phyloP scores from a whole-genome alignment of 371 early-diverging fungal species.

The Mortierella polycephala region DNA sequence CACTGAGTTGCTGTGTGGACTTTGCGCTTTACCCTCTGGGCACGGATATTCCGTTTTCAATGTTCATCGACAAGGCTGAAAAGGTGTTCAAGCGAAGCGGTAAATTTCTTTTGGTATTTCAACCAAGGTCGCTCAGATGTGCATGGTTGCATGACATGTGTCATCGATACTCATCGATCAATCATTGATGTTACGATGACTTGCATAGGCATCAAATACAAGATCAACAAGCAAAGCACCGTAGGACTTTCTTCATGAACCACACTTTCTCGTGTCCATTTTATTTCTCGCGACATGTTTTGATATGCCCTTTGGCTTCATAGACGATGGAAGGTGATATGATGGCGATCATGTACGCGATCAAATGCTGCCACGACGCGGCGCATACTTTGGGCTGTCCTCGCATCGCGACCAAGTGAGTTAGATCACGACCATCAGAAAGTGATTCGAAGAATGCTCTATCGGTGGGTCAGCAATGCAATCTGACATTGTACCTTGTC shows the following conservation, averaged over 20 bases:
- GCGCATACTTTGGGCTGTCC: slow-evolving; percentile 15
- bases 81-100: slow-evolving; percentile 16
- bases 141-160: no score
- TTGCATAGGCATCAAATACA: slow-evolving; percentile 14
- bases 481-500: not conserved
- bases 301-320: not conserved
- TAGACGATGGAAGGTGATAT: slow-evolving; percentile 14
- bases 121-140: not conserved
- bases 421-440: no score
- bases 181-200: not conserved
- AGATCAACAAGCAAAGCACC: slow-evolving; percentile 18
- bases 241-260: not conserved
- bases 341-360: slow-evolving; percentile 20
- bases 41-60: not conserved
- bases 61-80: slow-evolving; percentile 17
- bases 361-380: slow-evolving; percentile 23
- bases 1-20: slow-evolving; percentile 13
- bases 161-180: not conserved
- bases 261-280: not conserved
- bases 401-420: slow-evolving; percentile 21
- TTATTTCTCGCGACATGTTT: not conserved
- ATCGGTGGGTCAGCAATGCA: no score
- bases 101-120: not conserved
- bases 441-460: not conserved
- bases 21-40: slow-evolving; percentile 35